Evolutionary conservation across 2,329 filamentous ascomycete species (phyloP), one percentile per base, ranked within the genome.

Genomic region (Aspergillus costaricaensis): DNA sequence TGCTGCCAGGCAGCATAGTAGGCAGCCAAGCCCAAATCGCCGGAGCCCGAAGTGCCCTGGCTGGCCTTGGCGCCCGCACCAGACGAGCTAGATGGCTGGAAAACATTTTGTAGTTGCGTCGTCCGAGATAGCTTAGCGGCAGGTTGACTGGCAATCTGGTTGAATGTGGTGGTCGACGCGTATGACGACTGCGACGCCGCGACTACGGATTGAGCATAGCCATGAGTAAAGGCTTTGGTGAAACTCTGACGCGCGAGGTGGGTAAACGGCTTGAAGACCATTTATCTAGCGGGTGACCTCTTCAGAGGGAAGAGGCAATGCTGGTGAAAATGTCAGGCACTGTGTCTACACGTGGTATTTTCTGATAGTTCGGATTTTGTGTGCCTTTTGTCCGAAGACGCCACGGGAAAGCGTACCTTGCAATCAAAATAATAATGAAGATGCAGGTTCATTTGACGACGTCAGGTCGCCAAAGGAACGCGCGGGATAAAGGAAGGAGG

Each of bases 401-500:
- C 30, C 27, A 23, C 19, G 53, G 50, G 52, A 49, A 32, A 38
- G 54, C 86, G 80, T 85, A 91, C 89, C 82, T 82, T 82, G 78
- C 84, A 83, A 82, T 82, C 85, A 80, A 81, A 79, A 77, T 81
- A 75, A 76, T 82, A 80, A 76, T 80, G 80, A 80, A 80, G 82
- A 82, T 93, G 92, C 93, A 97, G 92, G 92, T 95, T 96, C 93
- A 96, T 96, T 92, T 94, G 91, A 96, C 92, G 93, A 91, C 89
- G 77, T 67, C 69, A 64, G 75, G 88, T 88, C 91, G 91, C 84
- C 92, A 95, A 96, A 89, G 60, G 83, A 92, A 96, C 91, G 91
- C 92, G 92, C 91, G 62, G 62, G 57, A 36, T 4, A 15, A 53
- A 41, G 57, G 58, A 48, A 38, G 57, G 30, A 63, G 60, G 53